These are phyloP conservation scores for Penicillium sp. DNA, from an alignment of 2,329 filamentous ascomycete genomes.

Conservation along the genomic window DNA sequence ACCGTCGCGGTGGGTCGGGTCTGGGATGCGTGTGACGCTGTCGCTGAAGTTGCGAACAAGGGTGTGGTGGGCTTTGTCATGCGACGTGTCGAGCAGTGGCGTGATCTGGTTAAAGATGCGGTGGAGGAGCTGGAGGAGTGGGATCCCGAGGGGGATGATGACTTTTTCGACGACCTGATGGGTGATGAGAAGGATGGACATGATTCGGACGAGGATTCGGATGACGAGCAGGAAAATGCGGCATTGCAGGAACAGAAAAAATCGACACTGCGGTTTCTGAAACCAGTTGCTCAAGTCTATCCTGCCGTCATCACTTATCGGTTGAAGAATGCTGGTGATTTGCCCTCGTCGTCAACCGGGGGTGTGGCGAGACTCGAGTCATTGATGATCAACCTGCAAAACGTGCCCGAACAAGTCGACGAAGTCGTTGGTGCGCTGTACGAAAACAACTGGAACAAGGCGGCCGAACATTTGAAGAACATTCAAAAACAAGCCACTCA, in stretches of 20 bases:
- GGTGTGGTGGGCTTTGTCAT: constrained; percentile 67
- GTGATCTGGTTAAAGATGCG: constrained; percentile 72
- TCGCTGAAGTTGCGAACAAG: constrained; percentile 57
- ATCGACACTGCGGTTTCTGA: constrained; percentile 37
- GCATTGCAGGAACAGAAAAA: constrained; percentile 38
- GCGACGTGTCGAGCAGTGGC: constrained; percentile 65
- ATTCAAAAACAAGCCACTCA: constrained; percentile 48
- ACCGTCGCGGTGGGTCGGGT: constrained; percentile 68
- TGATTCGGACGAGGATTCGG: constrained; percentile 18
- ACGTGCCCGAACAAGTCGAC: constrained; percentile 39
- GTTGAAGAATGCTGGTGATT: constrained; percentile 30
- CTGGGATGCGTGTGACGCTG: constrained; percentile 75
- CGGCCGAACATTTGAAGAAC: constrained; percentile 27
- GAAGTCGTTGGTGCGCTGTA: constrained; percentile 44
- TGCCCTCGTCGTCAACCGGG: constrained; percentile 11
- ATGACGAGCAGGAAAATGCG: constrained; percentile 26
- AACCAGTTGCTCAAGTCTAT: constrained; percentile 40
- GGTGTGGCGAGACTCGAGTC: constrained; percentile 30
- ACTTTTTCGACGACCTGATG: constrained; percentile 40
- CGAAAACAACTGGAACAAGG: constrained; percentile 34
- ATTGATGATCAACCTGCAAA: constrained; percentile 29
- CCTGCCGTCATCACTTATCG: constrained; percentile 39
- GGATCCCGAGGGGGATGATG: constrained; percentile 65
- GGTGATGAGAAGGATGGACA: constrained; percentile 19
- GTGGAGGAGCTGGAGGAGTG: constrained; percentile 83